Conservation (phyloP, 208 protist species). For the Crithidia fasciculata region DNA sequence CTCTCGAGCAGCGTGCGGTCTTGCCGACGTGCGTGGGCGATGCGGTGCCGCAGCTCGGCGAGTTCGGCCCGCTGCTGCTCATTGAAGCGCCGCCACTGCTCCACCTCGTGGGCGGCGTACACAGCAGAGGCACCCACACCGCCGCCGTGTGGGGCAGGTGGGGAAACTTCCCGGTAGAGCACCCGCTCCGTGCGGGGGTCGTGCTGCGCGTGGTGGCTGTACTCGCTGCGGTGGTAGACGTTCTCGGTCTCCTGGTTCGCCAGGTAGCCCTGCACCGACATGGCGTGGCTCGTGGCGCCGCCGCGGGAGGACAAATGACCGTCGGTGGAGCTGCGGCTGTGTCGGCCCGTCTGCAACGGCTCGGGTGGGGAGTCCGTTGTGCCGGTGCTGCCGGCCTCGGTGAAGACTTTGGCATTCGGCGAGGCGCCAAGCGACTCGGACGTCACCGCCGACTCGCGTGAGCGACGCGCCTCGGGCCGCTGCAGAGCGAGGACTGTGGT, state of each 20-base stretch:
- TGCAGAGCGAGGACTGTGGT: not conserved
- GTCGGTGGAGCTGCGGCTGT: constrained; percentile 8
- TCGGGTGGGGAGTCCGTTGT: constrained; percentile 17
- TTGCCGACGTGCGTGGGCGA: constrained; percentile 44
- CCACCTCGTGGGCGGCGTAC: constrained; percentile 11
- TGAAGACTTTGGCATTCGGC: constrained; percentile 10
- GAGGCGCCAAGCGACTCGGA: not conserved
- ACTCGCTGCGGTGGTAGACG: constrained; percentile 4
- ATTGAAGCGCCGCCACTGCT: constrained; percentile 65
- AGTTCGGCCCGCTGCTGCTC: constrained; percentile 60
- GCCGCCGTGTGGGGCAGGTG: not conserved
- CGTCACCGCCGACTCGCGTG: constrained; percentile 11
- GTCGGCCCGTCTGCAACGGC: constrained; percentile 10
- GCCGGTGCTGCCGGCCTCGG: constrained; percentile 7
- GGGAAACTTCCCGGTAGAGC: not conserved
- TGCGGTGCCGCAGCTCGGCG: constrained; percentile 34
- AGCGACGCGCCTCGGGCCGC: constrained; percentile 3
- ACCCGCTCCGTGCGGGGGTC: not conserved
- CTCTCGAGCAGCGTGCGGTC: constrained; percentile 37
- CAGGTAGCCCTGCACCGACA: constrained; percentile 2
- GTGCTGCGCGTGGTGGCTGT: not conserved
- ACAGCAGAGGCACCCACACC: too few species aligned
- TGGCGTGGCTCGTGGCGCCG: not conserved
- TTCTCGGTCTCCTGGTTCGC: constrained; percentile 15
- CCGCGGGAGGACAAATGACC: not conserved